Percentiles rank a stretch among this genome's conserved stretches.
Conservation (phyloP, 2,329 filamentous ascomycete species). For the Xylaria sp. region DNA sequence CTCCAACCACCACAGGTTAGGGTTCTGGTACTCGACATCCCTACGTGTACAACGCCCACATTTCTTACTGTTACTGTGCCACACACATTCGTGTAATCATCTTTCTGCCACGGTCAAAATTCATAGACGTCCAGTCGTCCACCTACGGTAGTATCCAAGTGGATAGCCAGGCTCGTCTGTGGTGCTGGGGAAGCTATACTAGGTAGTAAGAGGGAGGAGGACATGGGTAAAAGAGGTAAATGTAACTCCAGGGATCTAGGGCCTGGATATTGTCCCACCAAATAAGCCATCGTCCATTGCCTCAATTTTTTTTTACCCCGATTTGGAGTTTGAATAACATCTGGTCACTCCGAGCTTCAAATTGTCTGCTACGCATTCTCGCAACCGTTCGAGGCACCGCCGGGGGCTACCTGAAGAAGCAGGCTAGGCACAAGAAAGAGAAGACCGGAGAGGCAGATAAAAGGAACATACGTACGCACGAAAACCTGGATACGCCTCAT, state of each 20-base stretch:
- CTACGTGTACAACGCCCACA: conserved; percentile 28
- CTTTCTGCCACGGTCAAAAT: background rate
- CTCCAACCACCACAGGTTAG: background rate
- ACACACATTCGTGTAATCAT: conserved; percentile 18
- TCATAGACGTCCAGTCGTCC: background rate
- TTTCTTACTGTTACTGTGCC: conserved; percentile 16
- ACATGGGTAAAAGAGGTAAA: background rate
- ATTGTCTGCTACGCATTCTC: background rate
- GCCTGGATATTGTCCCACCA: conserved; percentile 25
- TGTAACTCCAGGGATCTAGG: conserved; percentile 5
- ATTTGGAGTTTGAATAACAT: background rate
- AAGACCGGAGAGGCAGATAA: background rate
- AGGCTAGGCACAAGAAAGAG: background rate
- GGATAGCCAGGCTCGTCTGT: background rate
- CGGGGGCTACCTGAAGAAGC: background rate
- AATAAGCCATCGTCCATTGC: conserved; percentile 11
- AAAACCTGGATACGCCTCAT: background rate
- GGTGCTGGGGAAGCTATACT: background rate
- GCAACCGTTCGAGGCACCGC: background rate
- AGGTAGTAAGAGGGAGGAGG: conserved; percentile 20
- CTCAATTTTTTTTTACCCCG: background rate
- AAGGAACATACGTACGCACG: background rate
- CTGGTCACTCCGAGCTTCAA: background rate
- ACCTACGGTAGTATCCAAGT: background rate
- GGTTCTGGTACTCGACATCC: conserved; percentile 13